These are phyloP conservation scores for Cardamine chenopodiifolia DNA, from an alignment of 345 rosid species.

Conservation along the genomic window DNA sequence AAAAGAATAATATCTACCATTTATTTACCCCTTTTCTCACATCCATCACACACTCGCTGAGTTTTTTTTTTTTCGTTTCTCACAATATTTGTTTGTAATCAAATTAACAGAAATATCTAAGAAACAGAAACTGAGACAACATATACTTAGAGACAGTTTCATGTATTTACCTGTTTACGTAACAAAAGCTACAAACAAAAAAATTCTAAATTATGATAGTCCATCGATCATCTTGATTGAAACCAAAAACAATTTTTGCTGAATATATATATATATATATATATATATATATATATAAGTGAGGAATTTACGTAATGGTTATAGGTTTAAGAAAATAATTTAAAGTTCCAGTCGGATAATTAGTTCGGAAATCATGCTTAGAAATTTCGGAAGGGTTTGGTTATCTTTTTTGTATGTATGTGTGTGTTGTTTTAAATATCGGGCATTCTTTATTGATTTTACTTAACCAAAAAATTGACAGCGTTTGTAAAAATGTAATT, in stretches of 20 bases:
- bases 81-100: not conserved
- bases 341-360: not conserved
- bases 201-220: not conserved
- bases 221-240: not conserved
- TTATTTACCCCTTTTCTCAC: not conserved
- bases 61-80: not conserved
- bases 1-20: no score
- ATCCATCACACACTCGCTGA: not conserved
- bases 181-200: not conserved
- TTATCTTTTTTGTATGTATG: not conserved
- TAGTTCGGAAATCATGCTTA: not conserved
- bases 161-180: slow-evolving; percentile 13
- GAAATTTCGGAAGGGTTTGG: not conserved
- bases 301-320: not conserved
- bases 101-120: not conserved
- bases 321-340: not conserved
- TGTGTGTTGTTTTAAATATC: no score
- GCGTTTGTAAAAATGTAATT: not conserved
- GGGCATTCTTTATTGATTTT: not conserved
- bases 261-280: no score
- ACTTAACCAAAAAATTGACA: not conserved
- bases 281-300: not conserved
- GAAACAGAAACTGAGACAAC: not conserved
- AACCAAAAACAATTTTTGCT: not conserved
- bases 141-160: not conserved